Conservation (phyloP, 169 alveolate species). For the Cryptosporidium tyzzeri region DNA sequence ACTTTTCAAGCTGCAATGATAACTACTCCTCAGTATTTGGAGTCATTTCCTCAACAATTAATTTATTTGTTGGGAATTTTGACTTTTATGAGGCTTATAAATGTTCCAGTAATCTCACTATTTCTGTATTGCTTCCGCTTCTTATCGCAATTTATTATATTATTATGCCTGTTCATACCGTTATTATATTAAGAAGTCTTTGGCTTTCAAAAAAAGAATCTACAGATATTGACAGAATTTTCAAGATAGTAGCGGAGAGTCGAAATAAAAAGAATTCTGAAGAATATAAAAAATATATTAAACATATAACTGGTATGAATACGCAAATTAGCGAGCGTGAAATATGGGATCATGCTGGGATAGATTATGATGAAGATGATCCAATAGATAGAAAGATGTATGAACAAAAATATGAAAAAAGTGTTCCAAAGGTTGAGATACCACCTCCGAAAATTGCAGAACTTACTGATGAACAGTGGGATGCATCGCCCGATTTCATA, state of each 20-base stretch:
- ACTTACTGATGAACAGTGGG: slow-evolving; percentile 73
- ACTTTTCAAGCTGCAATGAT: slow-evolving; percentile 37
- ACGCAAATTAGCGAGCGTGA: slow-evolving; percentile 48
- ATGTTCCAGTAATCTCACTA: slow-evolving; percentile 29
- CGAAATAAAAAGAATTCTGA: slow-evolving; percentile 22
- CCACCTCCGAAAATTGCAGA: slow-evolving; percentile 62
- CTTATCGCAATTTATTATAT: slow-evolving; percentile 30
- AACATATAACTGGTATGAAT: slow-evolving; percentile 52
- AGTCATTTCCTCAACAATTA: background rate
- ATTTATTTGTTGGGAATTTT: slow-evolving; percentile 53
- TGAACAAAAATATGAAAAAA: slow-evolving; percentile 19
- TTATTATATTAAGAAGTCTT: slow-evolving; percentile 47
- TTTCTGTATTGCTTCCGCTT: slow-evolving; percentile 30
- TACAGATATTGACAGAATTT: slow-evolving; percentile 29
- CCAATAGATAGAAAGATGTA: slow-evolving; percentile 57
- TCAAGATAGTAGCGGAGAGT: slow-evolving; percentile 38
- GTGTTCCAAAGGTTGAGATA: background rate
- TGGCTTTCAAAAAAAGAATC: slow-evolving; percentile 75
- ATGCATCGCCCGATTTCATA: slow-evolving; percentile 63
- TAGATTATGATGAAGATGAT: slow-evolving; percentile 68
- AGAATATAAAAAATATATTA: slow-evolving; percentile 27
- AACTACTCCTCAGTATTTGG: slow-evolving; percentile 22
- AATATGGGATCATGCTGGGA: slow-evolving; percentile 71
- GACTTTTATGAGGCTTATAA: slow-evolving; percentile 26
- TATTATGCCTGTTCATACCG: slow-evolving; percentile 35